Conservation (phyloP, 73 alveolate genomes). For the Diophrys appendiculata region DNA sequence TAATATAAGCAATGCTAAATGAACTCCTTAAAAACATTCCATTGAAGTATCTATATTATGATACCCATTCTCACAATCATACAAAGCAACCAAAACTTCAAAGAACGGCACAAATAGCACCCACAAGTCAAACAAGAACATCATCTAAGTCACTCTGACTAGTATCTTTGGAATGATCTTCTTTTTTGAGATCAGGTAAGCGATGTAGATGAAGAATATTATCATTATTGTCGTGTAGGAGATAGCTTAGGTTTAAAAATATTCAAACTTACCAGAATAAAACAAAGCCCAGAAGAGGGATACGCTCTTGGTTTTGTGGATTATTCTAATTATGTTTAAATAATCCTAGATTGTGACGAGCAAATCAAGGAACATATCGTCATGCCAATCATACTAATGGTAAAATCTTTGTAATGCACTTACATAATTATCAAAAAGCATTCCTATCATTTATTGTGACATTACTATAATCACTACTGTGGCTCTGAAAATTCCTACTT, state of each 20-base stretch:
- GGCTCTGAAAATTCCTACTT: no score
- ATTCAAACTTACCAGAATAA: not conserved
- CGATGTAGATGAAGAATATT: not conserved
- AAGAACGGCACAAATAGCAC: conserved; percentile 36
- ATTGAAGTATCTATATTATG: conserved; percentile 16
- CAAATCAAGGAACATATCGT: not conserved
- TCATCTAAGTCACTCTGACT: not conserved
- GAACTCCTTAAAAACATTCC: conserved; percentile 22
- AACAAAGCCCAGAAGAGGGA: not conserved
- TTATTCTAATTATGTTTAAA: not conserved
- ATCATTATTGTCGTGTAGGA: not conserved
- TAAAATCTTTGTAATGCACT: no score
- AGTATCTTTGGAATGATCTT: not conserved
- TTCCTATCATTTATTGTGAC: no score
- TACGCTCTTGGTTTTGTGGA: not conserved
- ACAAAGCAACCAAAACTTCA: conserved; percentile 20
- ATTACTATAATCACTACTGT: no score
- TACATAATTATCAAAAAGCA: no score
- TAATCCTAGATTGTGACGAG: not conserved
- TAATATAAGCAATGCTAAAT: conserved; percentile 4
- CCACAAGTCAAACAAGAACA: conserved; percentile 17
- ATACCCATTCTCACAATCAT: conserved; percentile 16
- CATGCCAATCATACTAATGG: not conserved
- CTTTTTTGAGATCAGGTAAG: not conserved
- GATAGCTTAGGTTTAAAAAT: not conserved